Base-by-base conservation (phyloP, 2,329 filamentous ascomycete genomes). In the Nannizzia gypsea region DNA sequence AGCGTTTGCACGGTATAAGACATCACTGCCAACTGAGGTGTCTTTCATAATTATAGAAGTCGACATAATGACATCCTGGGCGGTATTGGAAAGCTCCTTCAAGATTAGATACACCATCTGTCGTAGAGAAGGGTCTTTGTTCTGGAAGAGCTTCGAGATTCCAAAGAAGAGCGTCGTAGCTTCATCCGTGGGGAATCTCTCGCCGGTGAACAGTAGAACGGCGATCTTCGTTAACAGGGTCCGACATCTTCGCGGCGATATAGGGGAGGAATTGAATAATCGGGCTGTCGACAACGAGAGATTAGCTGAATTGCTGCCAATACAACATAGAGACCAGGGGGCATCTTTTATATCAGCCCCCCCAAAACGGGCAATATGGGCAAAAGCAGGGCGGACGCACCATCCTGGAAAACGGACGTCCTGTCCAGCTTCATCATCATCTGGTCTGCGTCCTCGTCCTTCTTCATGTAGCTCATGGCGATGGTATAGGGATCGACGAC, bases 41-140 rank as follows among this genome's bases (percentile, higher is more conserved):
- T 99, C 93, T 80, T 99, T 99, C 93, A 97, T 99, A 68, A 99
- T 96, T 67, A 92, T 96, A 76, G 90, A 95, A 17, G 93, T 99
- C 63, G 96, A 93, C 93, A 99, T 97, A 73, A 99, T 99, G 65
- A 96, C 95, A 81, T 99, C 93, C 78, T 97, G 90, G 61, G 93
- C 93, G 24, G 90, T 96, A 74, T 86, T 85, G 66, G 92, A 90
- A 70, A 99, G 81, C 82, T 99, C 93, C 83, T 97, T 99, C 79
- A 97, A 89, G 72, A 96, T 86, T 66, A 97, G 82, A 78, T 97
- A 95, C 57, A 99, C 92, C 91, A 97, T 96, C 80, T 99, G 93
- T 70, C 93, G 90, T 72, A 99, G 81, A 69, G 90, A 92, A 69
- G 91, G 88, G 86, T 99, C 93, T 77, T 96, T 97, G 78, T 97